phyloP scores from a whole-genome alignment of 1,139 yeast genomes.

The Magnusiomyces clavatus region DNA sequence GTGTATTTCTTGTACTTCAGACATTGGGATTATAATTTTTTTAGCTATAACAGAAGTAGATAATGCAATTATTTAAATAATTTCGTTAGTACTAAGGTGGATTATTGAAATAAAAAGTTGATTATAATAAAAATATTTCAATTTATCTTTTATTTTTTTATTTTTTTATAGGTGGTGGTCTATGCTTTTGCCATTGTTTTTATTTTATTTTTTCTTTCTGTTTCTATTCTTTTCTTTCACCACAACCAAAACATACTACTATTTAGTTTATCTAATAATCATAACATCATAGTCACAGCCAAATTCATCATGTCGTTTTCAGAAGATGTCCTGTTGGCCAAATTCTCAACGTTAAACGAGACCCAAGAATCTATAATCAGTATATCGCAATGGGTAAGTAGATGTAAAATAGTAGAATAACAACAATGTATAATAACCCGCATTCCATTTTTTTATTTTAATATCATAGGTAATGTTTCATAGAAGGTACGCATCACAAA shows the following conservation, averaged over 20 bases:
- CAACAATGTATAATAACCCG: not conserved
- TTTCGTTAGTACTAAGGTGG: not conserved
- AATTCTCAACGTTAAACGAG: constrained; percentile 56
- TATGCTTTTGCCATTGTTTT: not conserved
- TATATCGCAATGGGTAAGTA: constrained; percentile 74
- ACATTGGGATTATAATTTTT: not conserved
- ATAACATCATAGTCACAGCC: no score
- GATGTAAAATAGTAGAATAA: not conserved
- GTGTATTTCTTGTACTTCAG: constrained; percentile 8
- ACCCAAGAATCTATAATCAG: constrained; percentile 70
- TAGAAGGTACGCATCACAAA: constrained; percentile 52
- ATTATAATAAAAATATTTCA: not conserved
- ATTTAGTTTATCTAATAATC: no score
- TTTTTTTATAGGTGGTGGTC: not conserved
- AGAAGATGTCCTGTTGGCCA: constrained; percentile 45
- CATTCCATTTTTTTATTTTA: not conserved
- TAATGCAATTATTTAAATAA: not conserved
- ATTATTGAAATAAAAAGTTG: not conserved
- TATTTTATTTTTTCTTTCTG: not conserved
- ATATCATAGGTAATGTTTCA: constrained; percentile 46
- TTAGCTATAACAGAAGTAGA: not conserved
- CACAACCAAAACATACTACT: not conserved
- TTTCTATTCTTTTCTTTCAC: not conserved
- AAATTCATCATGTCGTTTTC: constrained; percentile 49
- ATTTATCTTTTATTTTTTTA: not conserved